A percentile compares a stretch with the other conserved stretches of the same genome.
Evolutionary conservation across 2,329 filamentous ascomycete genomes (phyloP).

Genomic region (Neopestalotiopsis sp.): DNA sequence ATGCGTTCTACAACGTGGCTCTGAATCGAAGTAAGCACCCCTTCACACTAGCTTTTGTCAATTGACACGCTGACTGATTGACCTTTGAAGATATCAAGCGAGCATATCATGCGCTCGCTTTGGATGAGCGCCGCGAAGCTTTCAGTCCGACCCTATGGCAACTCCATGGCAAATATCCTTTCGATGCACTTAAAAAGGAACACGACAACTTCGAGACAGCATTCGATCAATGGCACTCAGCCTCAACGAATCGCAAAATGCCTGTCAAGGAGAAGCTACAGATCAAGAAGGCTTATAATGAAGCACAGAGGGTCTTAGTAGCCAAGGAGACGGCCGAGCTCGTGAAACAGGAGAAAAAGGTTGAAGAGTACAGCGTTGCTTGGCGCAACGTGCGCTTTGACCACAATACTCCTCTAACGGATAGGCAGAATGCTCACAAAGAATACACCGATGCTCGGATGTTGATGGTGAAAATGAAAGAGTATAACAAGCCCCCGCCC

Average conservation of each 20-base stretch:
- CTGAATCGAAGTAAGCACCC: conserved; percentile 21
- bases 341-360: not conserved
- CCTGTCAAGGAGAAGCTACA: not conserved
- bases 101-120: conserved; percentile 43
- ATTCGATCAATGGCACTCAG: not conserved
- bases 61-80: not conserved
- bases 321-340: not conserved
- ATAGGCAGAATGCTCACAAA: not conserved
- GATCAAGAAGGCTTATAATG: not conserved
- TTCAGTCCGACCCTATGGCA: conserved; percentile 59
- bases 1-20: conserved; percentile 21
- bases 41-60: not conserved
- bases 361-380: not conserved
- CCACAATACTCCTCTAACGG: not conserved
- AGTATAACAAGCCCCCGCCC: conserved; percentile 18
- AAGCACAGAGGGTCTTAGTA: not conserved
- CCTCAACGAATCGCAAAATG: not conserved
- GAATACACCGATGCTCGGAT: conserved; percentile 9
- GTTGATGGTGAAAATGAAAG: conserved; percentile 19
- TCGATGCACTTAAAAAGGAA: conserved; percentile 22
- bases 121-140: conserved; percentile 44
- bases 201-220: conserved; percentile 15
- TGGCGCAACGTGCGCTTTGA: not conserved
- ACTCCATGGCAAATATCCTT: conserved; percentile 34
- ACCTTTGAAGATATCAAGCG: conserved; percentile 34